These are phyloP conservation scores for Erythrobasidium yunnanense DNA, from an alignment of 768 basidiomycete genomes.

Conservation along the genomic window DNA sequence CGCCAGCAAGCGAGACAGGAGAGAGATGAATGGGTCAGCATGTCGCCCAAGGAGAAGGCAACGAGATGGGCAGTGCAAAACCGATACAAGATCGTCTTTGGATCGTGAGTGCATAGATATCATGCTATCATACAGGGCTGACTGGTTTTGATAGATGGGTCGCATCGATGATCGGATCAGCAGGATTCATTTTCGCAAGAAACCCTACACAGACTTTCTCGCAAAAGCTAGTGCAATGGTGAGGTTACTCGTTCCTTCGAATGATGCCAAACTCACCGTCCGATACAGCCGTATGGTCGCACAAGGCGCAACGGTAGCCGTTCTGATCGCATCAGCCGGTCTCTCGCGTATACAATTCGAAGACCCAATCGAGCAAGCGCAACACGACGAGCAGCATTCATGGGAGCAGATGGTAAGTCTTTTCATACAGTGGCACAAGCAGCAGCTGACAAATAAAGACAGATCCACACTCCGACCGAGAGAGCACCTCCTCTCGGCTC, in stretches of 20 bases:
- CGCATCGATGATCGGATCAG: constrained; percentile 23
- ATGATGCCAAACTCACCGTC: too few relatives aligned
- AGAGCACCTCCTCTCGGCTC: constrained; percentile 8
- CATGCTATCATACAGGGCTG: not conserved
- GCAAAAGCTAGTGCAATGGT: constrained; percentile 38
- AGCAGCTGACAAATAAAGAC: not conserved
- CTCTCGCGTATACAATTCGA: constrained; percentile 31
- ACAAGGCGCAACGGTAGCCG: constrained; percentile 39
- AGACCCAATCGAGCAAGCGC: not conserved
- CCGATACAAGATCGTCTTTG: constrained; percentile 14
- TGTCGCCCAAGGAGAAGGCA: constrained; percentile 19
- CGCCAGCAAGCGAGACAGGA: not conserved
- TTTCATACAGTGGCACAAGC: not conserved
- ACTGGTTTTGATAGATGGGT: not conserved
- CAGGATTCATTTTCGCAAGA: constrained; percentile 19
- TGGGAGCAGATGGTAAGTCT: constrained; percentile 16
- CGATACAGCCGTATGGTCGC: constrained; percentile 35
- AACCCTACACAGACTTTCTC: constrained; percentile 31
- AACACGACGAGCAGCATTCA: not conserved
- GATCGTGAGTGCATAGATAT: not conserved
- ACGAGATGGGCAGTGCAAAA: constrained; percentile 1
- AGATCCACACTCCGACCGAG: constrained; percentile 4
- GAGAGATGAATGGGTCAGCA: constrained; percentile 5
- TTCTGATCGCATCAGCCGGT: constrained; percentile 39
- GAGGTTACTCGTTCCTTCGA: too few relatives aligned